Evolutionary conservation across 176 grass and related monocot genomes (phyloP).

Genomic region (Lolium perenne): DNA sequence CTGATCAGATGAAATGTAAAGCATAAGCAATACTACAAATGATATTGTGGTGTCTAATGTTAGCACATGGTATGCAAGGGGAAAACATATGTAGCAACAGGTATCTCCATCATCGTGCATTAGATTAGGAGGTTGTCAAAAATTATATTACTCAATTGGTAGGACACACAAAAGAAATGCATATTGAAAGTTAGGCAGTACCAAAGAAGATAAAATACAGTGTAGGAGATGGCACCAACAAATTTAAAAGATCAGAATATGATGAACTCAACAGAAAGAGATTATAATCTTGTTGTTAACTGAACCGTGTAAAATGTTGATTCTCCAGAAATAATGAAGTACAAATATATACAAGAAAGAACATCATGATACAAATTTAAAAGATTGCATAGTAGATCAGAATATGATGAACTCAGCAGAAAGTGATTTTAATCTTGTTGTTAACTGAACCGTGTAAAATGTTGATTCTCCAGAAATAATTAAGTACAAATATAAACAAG

Average conservation of each 20-base stretch:
- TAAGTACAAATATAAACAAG: neutral
- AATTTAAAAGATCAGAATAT: slow-evolving; percentile 12
- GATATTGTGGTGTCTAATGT: neutral
- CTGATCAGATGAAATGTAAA: slow-evolving; percentile 49
- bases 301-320: neutral
- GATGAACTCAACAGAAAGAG: slow-evolving; percentile 16
- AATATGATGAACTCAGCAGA: slow-evolving; percentile 18
- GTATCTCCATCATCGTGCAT: slow-evolving; percentile 17
- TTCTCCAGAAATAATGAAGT: slow-evolving; percentile 11
- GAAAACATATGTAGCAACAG: slow-evolving; percentile 1
- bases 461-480: slow-evolving; percentile 14
- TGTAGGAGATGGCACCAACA: neutral
- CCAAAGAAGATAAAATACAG: neutral
- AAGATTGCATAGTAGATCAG: neutral
- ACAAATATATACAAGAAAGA: slow-evolving; percentile 7
- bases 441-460: neutral
- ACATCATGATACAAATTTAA: no score
- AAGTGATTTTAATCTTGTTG: slow-evolving; percentile 4
- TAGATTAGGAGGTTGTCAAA: slow-evolving; percentile 13
- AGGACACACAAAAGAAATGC: neutral
- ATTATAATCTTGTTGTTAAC: neutral
- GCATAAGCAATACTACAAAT: slow-evolving; percentile 20
- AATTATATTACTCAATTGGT: slow-evolving; percentile 27
- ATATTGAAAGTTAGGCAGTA: neutral
- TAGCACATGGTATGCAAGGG: neutral